Percentiles rank a stretch among this genome's conserved stretches.
Conservation (phyloP, 1,139 yeast genomes). For the Maudiozyma humilis region DNA sequence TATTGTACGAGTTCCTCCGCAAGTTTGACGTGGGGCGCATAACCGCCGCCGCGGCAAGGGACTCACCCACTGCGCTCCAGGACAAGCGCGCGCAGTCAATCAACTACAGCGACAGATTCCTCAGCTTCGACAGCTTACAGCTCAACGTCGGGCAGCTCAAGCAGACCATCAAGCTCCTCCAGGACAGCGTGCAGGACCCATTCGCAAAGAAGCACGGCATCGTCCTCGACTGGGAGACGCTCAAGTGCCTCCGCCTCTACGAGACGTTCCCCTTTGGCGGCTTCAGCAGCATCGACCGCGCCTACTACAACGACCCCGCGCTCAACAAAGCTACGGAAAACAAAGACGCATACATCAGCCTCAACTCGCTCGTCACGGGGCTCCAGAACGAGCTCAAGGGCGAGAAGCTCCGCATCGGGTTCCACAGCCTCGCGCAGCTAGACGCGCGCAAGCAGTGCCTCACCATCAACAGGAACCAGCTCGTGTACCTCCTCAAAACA, state of each 20-base stretch:
- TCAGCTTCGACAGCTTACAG: slow-evolving; percentile 34
- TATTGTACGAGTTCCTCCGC: slow-evolving; percentile 44
- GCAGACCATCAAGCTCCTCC: slow-evolving; percentile 30
- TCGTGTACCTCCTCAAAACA: slow-evolving; percentile 28
- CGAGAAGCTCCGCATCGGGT: slow-evolving; percentile 30
- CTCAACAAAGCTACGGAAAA: slow-evolving; percentile 4
- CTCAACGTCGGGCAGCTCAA: slow-evolving; percentile 30
- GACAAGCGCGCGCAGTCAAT: slow-evolving; percentile 27
- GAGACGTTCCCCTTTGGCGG: slow-evolving; percentile 21
- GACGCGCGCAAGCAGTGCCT: slow-evolving; percentile 23
- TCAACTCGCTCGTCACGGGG: slow-evolving; percentile 33
- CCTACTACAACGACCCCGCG: neutral
- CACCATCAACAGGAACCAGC: slow-evolving; percentile 32
- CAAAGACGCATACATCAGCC: slow-evolving; percentile 21
- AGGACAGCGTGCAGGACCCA: slow-evolving; percentile 29
- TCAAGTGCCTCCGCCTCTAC: slow-evolving; percentile 26
- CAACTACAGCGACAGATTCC: slow-evolving; percentile 35
- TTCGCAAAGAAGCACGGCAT: slow-evolving; percentile 24
- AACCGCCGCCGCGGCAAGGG: slow-evolving; percentile 22
- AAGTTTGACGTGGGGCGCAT: slow-evolving; percentile 32
- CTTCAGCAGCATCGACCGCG: neutral
- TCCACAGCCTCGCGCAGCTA: slow-evolving; percentile 23
- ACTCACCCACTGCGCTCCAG: neutral
- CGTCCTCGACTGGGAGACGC: slow-evolving; percentile 32
- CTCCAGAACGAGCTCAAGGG: slow-evolving; percentile 33